Percentiles rank a stretch among this genome's conserved stretches.
Evolutionary conservation across 108 stramenopile species (phyloP).

Genomic region (Hondaea fermentalgiana): DNA sequence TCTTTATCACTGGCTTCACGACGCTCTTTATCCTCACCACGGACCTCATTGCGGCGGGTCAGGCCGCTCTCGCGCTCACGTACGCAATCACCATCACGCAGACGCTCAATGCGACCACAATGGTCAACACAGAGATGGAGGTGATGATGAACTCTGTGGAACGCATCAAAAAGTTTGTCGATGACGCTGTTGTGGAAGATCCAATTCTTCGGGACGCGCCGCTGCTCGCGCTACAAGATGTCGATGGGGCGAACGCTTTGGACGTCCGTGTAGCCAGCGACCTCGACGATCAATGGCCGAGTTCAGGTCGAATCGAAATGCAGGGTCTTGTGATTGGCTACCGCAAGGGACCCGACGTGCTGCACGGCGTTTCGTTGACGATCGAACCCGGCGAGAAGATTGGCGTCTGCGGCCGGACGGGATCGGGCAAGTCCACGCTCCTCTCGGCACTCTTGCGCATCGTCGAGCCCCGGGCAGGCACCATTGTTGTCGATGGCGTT

Average conservation of each 20-base stretch:
- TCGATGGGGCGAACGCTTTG: background rate
- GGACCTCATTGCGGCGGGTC: background rate
- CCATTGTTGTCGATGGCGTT: slow-evolving; percentile 72
- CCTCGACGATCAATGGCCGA: slow-evolving; percentile 61
- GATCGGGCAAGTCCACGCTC: slow-evolving; percentile 52
- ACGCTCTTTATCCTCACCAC: slow-evolving; percentile 55
- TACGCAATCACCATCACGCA: slow-evolving; percentile 77
- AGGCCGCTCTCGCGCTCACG: slow-evolving; percentile 79
- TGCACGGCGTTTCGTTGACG: slow-evolving; percentile 35
- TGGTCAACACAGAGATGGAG: slow-evolving; percentile 76
- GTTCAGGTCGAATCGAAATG: slow-evolving; percentile 59
- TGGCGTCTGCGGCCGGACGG: slow-evolving; percentile 52
- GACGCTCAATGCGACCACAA: slow-evolving; percentile 74
- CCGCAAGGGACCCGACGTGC: slow-evolving; percentile 54
- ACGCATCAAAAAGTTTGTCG: background rate
- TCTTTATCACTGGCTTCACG: slow-evolving; percentile 57
- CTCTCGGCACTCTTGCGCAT: slow-evolving; percentile 83
- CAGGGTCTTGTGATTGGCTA: slow-evolving; percentile 66
- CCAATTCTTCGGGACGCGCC: background rate
- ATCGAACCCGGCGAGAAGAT: slow-evolving; percentile 28
- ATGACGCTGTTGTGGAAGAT: background rate
- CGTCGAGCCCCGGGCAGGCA: slow-evolving; percentile 62
- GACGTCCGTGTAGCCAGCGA: background rate
- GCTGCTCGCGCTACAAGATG: background rate
- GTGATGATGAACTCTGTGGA: slow-evolving; percentile 46